phyloP scores from a whole-genome alignment of 257 asterid genomes.

The Marsdenia floribunda region DNA sequence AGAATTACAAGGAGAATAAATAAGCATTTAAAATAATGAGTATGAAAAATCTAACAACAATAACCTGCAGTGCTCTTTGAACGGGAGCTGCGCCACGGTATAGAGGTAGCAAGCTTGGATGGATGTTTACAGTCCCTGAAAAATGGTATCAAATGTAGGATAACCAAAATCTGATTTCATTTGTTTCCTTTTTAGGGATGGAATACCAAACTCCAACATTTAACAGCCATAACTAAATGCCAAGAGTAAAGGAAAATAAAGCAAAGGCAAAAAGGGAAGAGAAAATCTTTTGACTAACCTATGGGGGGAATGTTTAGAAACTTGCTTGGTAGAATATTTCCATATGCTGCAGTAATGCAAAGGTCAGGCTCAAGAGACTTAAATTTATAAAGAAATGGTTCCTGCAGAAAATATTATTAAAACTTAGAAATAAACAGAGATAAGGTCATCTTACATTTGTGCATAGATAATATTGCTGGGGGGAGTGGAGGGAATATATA shows the following conservation, averaged over 20 bases:
- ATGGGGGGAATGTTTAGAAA: slow-evolving; percentile 77
- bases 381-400: slow-evolving; percentile 55
- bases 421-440: not conserved
- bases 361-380: slow-evolving; percentile 82
- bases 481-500: not conserved
- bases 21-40: not conserved
- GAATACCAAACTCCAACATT: not conserved
- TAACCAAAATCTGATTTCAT: slow-evolving; percentile 23
- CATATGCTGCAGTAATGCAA: slow-evolving; percentile 96
- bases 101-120: slow-evolving; percentile 89
- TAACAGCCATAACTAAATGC: not conserved
- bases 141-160: slow-evolving; percentile 29
- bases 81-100: slow-evolving; percentile 99
- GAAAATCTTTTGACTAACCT: slow-evolving; percentile 52
- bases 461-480: not conserved
- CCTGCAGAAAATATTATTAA: slow-evolving; percentile 40
- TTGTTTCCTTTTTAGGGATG: not conserved
- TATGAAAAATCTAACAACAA: slow-evolving; percentile 11
- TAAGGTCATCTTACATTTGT: not conserved
- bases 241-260: not conserved
- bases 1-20: not conserved
- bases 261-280: not conserved
- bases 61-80: slow-evolving; percentile 92
- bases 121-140: slow-evolving; percentile 89
- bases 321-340: slow-evolving; percentile 81